Base-by-base conservation (phyloP, 768 basidiomycete species). In the Podaxis carcinomalis region DNA sequence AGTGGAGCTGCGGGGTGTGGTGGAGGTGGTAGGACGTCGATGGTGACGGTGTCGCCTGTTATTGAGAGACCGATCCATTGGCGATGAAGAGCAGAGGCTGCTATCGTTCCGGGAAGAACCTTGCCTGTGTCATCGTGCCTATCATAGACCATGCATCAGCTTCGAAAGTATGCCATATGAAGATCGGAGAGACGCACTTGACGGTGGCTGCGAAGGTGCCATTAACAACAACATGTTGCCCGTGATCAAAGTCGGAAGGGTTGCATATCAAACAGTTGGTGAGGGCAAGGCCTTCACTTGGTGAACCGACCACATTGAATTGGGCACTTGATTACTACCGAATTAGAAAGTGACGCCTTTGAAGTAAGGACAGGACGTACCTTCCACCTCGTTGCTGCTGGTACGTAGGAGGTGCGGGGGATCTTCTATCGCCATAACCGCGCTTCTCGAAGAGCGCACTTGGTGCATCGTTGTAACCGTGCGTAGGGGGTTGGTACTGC, bases 31-130 rank as follows among this genome's bases (percentile, higher is more conserved):
- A 92, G 79, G 1, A 82, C 73, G 58, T 90, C 86, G 40, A 96
- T 80, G 14, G 87, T 82, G 56, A 92, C 89, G 13, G 78, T 69
- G 69, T 97, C 95, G 0, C 93, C 93, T 2, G 78, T 73, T 42
- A 89, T 73, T 14, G 93, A 93, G 5, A 98, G 80, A 4, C 88
- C 88, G 46, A 95, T 89, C 94, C 94, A 99, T 75, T 92, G 87
- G 9, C 97, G 84, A 62, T 94, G 92, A 61, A 85, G 74, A 23
- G 84, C 80, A 28, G 90, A 89, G 5, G 87, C 86, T n/a, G 89
- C 94, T 28, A 98, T 80, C 1, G 77, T 74, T 2, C 92, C 89
- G 0, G 85, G 84, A 4, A 74, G 74, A 3, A 99, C 70, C 62
- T 83, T 87, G 4, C 83, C 84, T 1, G 91, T 90, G 62, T 88